Conservation (phyloP, 768 basidiomycete species). For the Boletus reticulatus region DNA sequence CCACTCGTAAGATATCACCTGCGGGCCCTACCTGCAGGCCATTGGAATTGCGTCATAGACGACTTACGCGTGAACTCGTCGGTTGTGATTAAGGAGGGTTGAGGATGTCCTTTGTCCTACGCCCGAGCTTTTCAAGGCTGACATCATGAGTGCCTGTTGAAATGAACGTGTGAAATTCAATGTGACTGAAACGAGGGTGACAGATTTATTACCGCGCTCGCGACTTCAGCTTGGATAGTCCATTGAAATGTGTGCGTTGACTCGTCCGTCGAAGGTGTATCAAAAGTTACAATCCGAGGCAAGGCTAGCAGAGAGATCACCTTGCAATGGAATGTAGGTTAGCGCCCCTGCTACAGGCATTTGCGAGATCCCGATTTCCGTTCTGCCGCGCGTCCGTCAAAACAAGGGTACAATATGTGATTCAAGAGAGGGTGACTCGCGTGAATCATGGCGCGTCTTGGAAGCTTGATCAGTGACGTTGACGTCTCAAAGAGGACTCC, state of each 20-base stretch:
- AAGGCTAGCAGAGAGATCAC: no score
- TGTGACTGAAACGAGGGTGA: slow-evolving; percentile 5
- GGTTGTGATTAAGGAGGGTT: neutral
- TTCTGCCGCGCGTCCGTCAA: no score
- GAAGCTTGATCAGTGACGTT: neutral
- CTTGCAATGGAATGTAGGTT: no score
- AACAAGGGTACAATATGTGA: neutral
- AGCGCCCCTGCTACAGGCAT: no score
- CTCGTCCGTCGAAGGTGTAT: no score
- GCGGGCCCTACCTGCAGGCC: slow-evolving; percentile 1
- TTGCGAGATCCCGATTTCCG: no score
- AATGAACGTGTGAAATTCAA: slow-evolving; percentile 7
- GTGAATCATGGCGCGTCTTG: neutral
- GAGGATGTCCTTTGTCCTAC: slow-evolving; percentile 17
- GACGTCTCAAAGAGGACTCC: neutral
- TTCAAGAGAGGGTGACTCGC: neutral
- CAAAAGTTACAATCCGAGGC: no score
- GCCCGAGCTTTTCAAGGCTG: neutral
- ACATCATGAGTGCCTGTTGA: slow-evolving; percentile 6
- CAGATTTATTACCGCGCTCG: no score
- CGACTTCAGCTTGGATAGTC: no score
- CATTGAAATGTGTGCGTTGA: no score
- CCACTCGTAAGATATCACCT: neutral
- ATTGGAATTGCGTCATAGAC: slow-evolving; percentile 9
- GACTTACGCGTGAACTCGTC: neutral